phyloP scores from a whole-genome alignment of 331 rosid species.

The Saraca asoca region DNA sequence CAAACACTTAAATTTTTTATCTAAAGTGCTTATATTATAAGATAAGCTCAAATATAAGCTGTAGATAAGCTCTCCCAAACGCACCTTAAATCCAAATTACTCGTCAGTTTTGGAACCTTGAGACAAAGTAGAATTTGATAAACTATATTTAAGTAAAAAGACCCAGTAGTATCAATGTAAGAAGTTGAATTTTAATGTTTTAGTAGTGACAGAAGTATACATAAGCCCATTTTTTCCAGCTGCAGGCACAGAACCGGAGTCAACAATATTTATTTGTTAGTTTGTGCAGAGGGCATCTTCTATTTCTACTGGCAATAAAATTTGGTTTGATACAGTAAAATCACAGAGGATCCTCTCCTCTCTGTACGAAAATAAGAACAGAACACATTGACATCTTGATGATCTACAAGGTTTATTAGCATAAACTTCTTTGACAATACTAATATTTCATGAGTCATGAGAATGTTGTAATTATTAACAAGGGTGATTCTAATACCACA shows the following conservation, averaged over 20 bases:
- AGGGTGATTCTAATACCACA: constrained; percentile 4
- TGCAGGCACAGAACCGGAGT: not conserved
- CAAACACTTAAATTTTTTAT: no score
- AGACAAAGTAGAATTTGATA: constrained; percentile 21
- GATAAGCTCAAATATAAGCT: no score
- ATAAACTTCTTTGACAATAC: not conserved
- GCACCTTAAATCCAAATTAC: not conserved
- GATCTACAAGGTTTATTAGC: constrained; percentile 11
- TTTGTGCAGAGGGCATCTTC: constrained; percentile 18
- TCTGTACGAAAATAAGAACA: constrained; percentile 22
- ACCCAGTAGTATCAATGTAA: not conserved
- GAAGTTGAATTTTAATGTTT: constrained; percentile 2
- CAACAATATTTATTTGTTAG: constrained; percentile 8
- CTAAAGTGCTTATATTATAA: no score
- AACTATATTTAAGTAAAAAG: not conserved
- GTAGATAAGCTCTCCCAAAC: no score
- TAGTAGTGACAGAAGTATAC: constrained; percentile 8
- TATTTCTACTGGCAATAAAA: not conserved
- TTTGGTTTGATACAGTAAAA: constrained; percentile 6
- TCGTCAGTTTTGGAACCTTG: not conserved
- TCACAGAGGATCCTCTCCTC: not conserved
- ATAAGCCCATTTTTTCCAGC: not conserved
- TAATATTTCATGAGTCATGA: constrained; percentile 14
- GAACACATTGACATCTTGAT: constrained; percentile 8
- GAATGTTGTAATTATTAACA: constrained; percentile 4